Evolutionary conservation across 805 yeast species (phyloP), one percentile per base, ranked within the genome.

Genomic region (Yarrowia sp.): DNA sequence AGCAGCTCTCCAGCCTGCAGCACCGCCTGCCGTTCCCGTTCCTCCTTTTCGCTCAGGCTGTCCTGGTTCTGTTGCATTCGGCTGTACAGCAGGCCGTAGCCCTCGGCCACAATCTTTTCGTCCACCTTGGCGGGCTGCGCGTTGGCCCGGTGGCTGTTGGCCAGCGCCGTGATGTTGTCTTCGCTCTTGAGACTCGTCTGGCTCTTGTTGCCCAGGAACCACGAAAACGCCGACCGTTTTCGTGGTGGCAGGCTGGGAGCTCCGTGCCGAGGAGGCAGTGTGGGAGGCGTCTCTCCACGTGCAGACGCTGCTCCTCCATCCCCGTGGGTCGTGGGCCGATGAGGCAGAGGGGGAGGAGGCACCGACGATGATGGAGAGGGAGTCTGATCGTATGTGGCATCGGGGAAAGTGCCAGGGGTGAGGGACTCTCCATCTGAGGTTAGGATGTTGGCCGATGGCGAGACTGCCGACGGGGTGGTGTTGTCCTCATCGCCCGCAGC

Each of bases 181-280:
- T 56, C 63, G 63, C 63, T 56, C 63, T 59, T 59, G 52, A 59
- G 66, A 32, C 66, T 56, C 9, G 53, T 59, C 41, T 63, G 67
- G 46, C 56, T 63, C 48, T 63, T 63, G 56, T 59, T 59, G 50
- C 56, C 56, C 14, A 63, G 67, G 56, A 63, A 63, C 67, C 67
- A 63, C n/a, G 67, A 63, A 40, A 63, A 63, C 16, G 67, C 67
- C 4, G 67, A 63, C 56, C 56, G 43, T 15, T 63, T 63, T 22
- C 67, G 67, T 26, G 67, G 67, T 38, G 67, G 67, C 38, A 63
- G 56, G 11, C 56, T 49, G 16, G 79, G 77, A 9, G 73, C 70
- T 38, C 75, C 73, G 16, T 72, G 73, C 14, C 78, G 71, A 8
- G 78, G 76, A n/a, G 78, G 78, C 8, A 76, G 70, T 5, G 76